Evolutionary conservation across 1,284 basidiomycete genomes (phyloP).

Genomic region (Xerocomus nothofagi): DNA sequence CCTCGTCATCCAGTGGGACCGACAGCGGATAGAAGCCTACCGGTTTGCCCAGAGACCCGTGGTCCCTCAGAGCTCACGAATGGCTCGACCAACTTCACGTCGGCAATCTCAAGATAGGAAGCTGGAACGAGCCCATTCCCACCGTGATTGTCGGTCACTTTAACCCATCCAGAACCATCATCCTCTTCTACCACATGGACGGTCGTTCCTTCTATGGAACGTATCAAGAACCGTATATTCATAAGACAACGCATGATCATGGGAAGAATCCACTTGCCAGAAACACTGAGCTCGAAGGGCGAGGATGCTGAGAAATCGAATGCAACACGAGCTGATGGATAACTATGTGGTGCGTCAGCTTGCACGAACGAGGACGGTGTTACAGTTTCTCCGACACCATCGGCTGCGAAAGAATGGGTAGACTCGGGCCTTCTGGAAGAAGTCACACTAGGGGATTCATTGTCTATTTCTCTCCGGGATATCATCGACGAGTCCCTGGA

Average conservation of each 20-base stretch:
- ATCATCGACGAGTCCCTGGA: constrained; percentile 34
- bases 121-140: constrained; percentile 75
- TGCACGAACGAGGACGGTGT: constrained; percentile 58
- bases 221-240: constrained; percentile 16
- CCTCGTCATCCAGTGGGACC: constrained; percentile 5
- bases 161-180: constrained; percentile 86
- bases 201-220: constrained; percentile 50
- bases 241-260: constrained; percentile 5
- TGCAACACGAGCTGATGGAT: constrained; percentile 56
- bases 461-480: constrained; percentile 32
- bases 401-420: constrained; percentile 15
- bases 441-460: constrained; percentile 8
- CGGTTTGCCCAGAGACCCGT: constrained; percentile 45
- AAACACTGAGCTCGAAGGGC: constrained; percentile 69
- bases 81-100: constrained; percentile 21
- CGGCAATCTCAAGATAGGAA: constrained; percentile 60
- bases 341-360: constrained; percentile 36
- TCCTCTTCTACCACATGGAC: constrained; percentile 72
- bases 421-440: constrained; percentile 11
- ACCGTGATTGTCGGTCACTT: constrained; percentile 58
- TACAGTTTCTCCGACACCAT: constrained; percentile 35
- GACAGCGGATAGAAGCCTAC: constrained; percentile 35
- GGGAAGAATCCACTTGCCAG: constrained; percentile 44
- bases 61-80: constrained; percentile 16
- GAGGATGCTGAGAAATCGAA: constrained; percentile 74